Evolutionary conservation across 768 basidiomycete genomes (phyloP).

Genomic region (Russula sp.): DNA sequence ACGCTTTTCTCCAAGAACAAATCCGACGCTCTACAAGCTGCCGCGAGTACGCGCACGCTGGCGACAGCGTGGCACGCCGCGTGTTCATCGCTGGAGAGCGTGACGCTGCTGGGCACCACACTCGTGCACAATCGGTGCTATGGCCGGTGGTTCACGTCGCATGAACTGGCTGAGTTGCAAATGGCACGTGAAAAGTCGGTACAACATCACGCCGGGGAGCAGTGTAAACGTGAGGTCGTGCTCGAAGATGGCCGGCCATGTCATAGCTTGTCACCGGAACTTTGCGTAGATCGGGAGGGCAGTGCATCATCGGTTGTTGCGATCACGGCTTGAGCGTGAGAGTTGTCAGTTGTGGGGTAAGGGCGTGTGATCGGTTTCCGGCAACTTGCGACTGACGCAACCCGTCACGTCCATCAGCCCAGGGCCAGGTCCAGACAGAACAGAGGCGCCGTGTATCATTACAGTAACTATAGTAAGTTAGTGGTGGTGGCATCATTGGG

Average conservation of each 20-base stretch:
- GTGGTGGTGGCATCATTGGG: no score
- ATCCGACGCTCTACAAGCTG: constrained; percentile 30
- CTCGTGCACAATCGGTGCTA: constrained; percentile 29
- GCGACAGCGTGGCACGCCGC: constrained; percentile 30
- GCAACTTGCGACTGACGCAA: neutral
- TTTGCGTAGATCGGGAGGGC: constrained; percentile 9
- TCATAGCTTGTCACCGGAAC: constrained; percentile 12
- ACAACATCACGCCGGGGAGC: constrained; percentile 8
- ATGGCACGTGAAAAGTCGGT: constrained; percentile 22
- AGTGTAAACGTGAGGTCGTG: constrained; percentile 17
- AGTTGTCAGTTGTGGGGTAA: neutral
- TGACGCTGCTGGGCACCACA: constrained; percentile 31
- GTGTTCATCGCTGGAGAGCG: constrained; percentile 33
- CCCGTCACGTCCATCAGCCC: no score
- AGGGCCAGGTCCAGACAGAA: no score
- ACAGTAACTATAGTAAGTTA: neutral
- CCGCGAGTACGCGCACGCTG: constrained; percentile 21
- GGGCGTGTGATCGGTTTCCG: neutral
- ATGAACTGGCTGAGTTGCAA: constrained; percentile 30
- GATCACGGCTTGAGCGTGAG: constrained; percentile 13
- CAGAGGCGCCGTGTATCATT: neutral
- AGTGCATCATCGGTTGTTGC: constrained; percentile 20
- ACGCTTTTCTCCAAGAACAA: constrained; percentile 33
- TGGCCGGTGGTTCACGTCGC: constrained; percentile 33
- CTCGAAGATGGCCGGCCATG: constrained; percentile 3